These are phyloP conservation scores for Dipteronia dyeriana DNA, from an alignment of 345 rosid genomes.

Conservation along the genomic window DNA sequence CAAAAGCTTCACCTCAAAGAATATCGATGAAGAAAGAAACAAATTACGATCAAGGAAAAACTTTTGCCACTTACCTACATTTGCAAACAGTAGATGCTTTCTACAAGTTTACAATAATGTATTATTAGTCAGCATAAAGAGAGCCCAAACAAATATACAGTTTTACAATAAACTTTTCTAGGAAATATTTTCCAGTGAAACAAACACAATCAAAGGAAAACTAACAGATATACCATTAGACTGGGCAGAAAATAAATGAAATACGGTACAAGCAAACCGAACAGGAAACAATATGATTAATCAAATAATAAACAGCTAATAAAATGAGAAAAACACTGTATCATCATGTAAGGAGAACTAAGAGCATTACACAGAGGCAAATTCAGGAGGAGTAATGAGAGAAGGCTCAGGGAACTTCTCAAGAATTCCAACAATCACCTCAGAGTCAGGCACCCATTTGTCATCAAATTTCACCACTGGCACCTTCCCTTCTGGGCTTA, in stretches of 20 bases:
- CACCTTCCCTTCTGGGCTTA: conserved; percentile 80
- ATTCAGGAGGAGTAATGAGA: conserved; percentile 59
- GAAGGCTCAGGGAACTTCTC: conserved; percentile 85
- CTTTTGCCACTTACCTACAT: not conserved
- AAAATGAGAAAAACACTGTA: too few species aligned
- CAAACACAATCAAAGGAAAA: not conserved
- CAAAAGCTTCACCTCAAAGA: not conserved
- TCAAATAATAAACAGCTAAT: not conserved
- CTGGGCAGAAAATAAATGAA: too few species aligned
- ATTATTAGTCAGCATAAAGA: not conserved
- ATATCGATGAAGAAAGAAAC: not conserved
- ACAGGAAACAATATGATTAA: not conserved
- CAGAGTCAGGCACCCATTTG: conserved; percentile 89
- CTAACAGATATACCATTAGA: too few species aligned
- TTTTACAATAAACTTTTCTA: not conserved
- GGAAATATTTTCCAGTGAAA: not conserved
- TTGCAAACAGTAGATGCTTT: not conserved
- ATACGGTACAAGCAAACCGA: too few species aligned
- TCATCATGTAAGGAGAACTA: not conserved
- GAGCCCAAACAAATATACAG: not conserved
- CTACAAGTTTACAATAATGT: not conserved
- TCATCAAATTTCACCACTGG: conserved; percentile 75
- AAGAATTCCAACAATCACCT: conserved; percentile 69
- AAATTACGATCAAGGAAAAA: not conserved
- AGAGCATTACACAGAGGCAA: conserved; percentile 61